A percentile compares a stretch with the other conserved stretches of the same genome.
phyloP scores from a whole-genome alignment of 2,329 filamentous ascomycete species.

The Colletotrichum limetticola region DNA sequence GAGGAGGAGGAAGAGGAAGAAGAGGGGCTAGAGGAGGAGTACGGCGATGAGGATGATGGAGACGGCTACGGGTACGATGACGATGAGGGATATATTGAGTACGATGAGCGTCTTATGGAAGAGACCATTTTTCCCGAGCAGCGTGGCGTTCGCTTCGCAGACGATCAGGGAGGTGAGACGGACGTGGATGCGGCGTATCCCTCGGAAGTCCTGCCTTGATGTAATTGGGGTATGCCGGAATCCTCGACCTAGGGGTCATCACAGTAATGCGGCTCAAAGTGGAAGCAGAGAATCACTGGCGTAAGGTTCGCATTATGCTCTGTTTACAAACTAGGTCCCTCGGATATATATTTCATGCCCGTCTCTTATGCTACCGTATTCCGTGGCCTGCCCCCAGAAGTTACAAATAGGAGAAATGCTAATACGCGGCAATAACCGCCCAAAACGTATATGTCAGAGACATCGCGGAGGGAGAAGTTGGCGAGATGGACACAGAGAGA shows the following conservation, averaged over 20 bases:
- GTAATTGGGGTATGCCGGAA: not conserved
- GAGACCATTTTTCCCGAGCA: not conserved
- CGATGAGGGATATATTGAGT: slow-evolving; percentile 39
- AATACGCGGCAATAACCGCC: not conserved
- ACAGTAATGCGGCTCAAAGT: not conserved
- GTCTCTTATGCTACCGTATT: not conserved
- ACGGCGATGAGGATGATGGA: slow-evolving; percentile 37
- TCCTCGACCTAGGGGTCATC: not conserved
- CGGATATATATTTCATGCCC: not conserved
- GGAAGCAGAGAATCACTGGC: not conserved
- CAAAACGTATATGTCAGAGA: not conserved
- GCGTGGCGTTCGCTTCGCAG: not conserved
- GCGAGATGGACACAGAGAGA: no score
- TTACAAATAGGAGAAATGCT: no score
- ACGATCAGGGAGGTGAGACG: not conserved
- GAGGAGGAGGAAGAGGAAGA: not conserved
- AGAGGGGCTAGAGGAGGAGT: slow-evolving; percentile 27
- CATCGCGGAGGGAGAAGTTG: not conserved
- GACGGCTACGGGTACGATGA: slow-evolving; percentile 42
- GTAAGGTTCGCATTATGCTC: not conserved
- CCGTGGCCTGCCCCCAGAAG: no score
- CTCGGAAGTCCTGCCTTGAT: slow-evolving; percentile 1
- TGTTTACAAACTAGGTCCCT: not conserved
- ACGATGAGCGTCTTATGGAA: no score
- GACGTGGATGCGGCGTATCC: slow-evolving; percentile 22